Base-by-base conservation (phyloP, 345 rosid genomes). In the Lepidium aucheri region DNA sequence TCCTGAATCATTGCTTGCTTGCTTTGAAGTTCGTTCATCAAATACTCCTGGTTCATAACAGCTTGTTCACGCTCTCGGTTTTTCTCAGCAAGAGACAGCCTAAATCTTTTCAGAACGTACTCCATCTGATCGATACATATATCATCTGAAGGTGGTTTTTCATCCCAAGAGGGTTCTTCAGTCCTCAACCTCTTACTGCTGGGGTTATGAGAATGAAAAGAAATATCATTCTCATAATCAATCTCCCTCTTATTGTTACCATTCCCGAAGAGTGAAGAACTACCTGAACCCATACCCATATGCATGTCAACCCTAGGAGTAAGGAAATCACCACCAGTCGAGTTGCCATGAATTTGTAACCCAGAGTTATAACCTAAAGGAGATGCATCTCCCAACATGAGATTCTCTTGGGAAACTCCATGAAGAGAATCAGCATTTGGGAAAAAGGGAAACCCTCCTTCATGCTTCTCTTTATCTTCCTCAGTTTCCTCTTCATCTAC, bases 181-280 rank as follows among this genome's bases (percentile, higher is more conserved):
- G 56, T 78, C 74, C 91, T 85, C 76, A 84, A 69, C 71, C 97
- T 82, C 85, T 94, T 94, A 70, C 50, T 81, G 52, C 64, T 46
- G 12, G 79, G 86, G 75, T 74, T 72, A 72, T 77, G 81, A 26
- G 84, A 18, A 60, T 82, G 79, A 67, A 76, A 86, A 59, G 84
- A 49, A 16, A 69, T 15, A 64, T 75, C 89, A 50, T 75, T 72
- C 45, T 82, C 86, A 32, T 79, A 80, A 42, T 67, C 89, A 20
- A 82, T 76, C 74, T 74, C 85, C 72, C 97, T 86, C 84, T 88
- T 89, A 75, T 63, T 77, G 45, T 89, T 79, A 69, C 70, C 70
- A 69, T 81, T 85, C 52, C 75, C 79, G 28, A 77, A 85, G 65
- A 71, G 70, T 8, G 87, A 82, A 74, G 75, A 78, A 59, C 79